Percentiles rank a stretch among this genome's conserved stretches.
These are phyloP conservation scores for Tetrahymena malaccensis DNA, from an alignment of 73 alveolate species.

Conservation along the genomic window DNA sequence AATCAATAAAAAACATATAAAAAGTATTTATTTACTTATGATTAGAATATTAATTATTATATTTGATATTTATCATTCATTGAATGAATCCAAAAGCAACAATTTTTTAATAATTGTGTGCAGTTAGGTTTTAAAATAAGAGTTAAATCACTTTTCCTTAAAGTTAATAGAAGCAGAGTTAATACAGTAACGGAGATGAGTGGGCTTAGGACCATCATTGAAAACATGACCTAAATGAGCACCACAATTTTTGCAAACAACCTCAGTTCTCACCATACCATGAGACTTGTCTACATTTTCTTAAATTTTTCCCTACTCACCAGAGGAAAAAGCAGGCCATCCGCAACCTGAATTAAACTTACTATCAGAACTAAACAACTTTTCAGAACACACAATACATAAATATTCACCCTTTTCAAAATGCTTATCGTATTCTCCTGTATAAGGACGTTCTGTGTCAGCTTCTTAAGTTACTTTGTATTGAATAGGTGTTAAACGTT, in stretches of 20 bases:
- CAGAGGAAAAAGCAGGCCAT: conserved; percentile 77
- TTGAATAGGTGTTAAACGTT: conserved; percentile 45
- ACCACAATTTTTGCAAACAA: conserved; percentile 52
- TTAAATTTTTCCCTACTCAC: conserved; percentile 4
- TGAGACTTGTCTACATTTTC: conserved; percentile 43
- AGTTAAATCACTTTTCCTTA: background rate
- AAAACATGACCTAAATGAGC: conserved; percentile 83
- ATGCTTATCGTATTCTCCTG: conserved; percentile 48
- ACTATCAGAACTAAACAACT: conserved; percentile 52
- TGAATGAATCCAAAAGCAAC: background rate
- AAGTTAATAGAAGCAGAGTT: conserved; percentile 68
- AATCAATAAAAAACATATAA: too few species aligned
- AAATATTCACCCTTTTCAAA: conserved; percentile 60
- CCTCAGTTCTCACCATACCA: conserved; percentile 74
- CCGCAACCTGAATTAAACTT: conserved; percentile 86
- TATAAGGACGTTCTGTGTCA: conserved; percentile 71
- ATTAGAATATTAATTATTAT: background rate
- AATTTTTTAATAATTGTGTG: background rate
- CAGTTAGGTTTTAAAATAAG: background rate
- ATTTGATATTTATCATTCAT: background rate
- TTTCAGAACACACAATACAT: conserved; percentile 60
- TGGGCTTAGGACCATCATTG: conserved; percentile 79
- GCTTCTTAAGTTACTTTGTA: conserved; percentile 68
- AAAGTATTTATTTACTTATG: too few species aligned
- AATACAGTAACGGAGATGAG: conserved; percentile 73